Evolutionary conservation across 2,329 filamentous ascomycete species (phyloP).

Genomic region (Pyricularia sp.): DNA sequence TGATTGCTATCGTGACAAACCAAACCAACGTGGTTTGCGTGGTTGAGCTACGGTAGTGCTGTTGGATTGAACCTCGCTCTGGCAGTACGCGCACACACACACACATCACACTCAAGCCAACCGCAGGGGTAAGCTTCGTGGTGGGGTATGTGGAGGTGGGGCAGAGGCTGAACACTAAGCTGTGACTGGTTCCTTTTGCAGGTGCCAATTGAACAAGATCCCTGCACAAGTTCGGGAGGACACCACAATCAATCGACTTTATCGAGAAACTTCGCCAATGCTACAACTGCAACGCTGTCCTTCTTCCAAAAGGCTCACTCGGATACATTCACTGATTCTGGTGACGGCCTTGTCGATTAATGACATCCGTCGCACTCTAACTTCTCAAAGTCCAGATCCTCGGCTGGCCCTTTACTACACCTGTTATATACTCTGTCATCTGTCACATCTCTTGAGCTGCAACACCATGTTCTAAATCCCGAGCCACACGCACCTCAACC

Average conservation of each 20-base stretch:
- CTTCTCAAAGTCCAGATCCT: not conserved
- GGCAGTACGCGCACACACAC: no score
- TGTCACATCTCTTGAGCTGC: not conserved
- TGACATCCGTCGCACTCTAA: not conserved
- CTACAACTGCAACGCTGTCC: conserved; percentile 5
- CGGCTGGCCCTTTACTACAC: not conserved
- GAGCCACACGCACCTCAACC: not conserved
- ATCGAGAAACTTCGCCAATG: not conserved
- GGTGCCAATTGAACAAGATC: not conserved
- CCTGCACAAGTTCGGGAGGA: not conserved
- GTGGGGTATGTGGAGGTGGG: conserved; percentile 1
- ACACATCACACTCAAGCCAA: not conserved
- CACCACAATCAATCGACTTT: not conserved
- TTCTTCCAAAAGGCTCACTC: not conserved
- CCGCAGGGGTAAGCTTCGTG: not conserved
- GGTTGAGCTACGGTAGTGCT: no score
- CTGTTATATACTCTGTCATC: not conserved
- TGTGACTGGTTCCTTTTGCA: not conserved
- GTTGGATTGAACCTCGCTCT: not conserved
- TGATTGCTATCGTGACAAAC: not conserved
- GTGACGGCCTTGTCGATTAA: not conserved
- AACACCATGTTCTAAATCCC: not conserved
- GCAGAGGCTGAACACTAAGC: not conserved
- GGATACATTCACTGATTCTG: not conserved
- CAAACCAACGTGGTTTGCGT: no score